phyloP scores from a whole-genome alignment of 257 asterid genomes.

The Solanum dulcamara region DNA sequence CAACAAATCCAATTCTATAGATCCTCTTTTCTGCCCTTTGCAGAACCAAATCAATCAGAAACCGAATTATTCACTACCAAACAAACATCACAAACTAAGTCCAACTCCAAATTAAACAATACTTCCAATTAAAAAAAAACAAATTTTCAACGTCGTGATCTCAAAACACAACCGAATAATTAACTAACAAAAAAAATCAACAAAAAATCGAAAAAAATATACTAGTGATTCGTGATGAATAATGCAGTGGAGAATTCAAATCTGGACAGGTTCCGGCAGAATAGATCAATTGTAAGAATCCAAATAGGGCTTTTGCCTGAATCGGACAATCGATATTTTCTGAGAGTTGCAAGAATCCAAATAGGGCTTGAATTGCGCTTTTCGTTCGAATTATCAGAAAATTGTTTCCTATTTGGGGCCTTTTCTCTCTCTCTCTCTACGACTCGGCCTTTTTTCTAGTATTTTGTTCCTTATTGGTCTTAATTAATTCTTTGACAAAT shows the following conservation, averaged over 20 bases:
- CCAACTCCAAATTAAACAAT: neutral
- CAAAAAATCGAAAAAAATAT: neutral
- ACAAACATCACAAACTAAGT: neutral
- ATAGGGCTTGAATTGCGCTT: neutral
- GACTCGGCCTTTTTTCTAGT: neutral
- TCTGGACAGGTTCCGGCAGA: constrained; percentile 22
- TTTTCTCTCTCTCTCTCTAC: neutral
- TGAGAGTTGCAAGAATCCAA: neutral
- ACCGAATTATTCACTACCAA: neutral
- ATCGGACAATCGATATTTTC: neutral
- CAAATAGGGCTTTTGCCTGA: neutral
- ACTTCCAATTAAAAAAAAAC: neutral
- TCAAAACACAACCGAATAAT: neutral
- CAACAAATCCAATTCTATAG: neutral
- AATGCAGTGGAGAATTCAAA: constrained; percentile 16
- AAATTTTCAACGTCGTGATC: neutral
- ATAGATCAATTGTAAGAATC: constrained; percentile 10
- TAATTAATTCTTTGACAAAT: neutral
- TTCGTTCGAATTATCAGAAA: neutral
- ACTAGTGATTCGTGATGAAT: neutral
- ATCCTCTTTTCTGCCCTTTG: neutral
- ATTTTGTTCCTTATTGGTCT: neutral
- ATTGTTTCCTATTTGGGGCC: neutral
- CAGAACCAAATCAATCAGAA: neutral
- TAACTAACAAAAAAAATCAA: neutral